These are phyloP conservation scores for Heliophila coronopifolia DNA, from an alignment of 441 rosid genomes.

Conservation along the genomic window DNA sequence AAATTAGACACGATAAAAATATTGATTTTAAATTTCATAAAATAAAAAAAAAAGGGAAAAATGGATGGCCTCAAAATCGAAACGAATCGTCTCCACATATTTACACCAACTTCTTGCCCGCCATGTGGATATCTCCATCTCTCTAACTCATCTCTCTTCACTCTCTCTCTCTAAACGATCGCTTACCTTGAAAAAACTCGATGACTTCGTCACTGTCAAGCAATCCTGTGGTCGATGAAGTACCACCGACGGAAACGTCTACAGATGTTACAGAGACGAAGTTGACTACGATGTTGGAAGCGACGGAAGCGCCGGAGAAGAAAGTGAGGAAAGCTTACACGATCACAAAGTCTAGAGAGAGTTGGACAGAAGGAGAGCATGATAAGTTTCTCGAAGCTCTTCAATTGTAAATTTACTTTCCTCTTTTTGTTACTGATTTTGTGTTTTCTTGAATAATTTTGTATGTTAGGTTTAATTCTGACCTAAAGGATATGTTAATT, in stretches of 20 bases:
- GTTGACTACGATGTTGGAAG: slow-evolving; percentile 5
- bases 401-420: slow-evolving; percentile 31
- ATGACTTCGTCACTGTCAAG: slow-evolving; percentile 34
- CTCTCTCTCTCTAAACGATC: slow-evolving; percentile 9
- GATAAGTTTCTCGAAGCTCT: slow-evolving; percentile 61
- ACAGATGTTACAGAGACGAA: slow-evolving; percentile 19
- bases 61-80: slow-evolving; percentile 26
- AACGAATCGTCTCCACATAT: slow-evolving; percentile 28
- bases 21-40: not conserved
- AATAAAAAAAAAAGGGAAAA: not conserved
- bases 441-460: no score
- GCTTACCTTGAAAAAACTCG: slow-evolving; percentile 3
- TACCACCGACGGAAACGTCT: slow-evolving; percentile 25
- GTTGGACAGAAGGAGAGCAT: slow-evolving; percentile 63
- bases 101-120: slow-evolving; percentile 26
- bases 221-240: slow-evolving; percentile 28
- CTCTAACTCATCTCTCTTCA: not conserved
- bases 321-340: slow-evolving; percentile 56
- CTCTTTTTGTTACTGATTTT: not conserved
- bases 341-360: slow-evolving; percentile 62
- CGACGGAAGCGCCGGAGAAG: slow-evolving; percentile 40
- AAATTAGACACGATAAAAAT: not conserved
- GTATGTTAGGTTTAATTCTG: no score
- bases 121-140: slow-evolving; percentile 18
- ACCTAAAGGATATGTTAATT: no score